Evolutionary conservation across 257 asterid species (phyloP).

Genomic region (Solanum lignicaule): DNA sequence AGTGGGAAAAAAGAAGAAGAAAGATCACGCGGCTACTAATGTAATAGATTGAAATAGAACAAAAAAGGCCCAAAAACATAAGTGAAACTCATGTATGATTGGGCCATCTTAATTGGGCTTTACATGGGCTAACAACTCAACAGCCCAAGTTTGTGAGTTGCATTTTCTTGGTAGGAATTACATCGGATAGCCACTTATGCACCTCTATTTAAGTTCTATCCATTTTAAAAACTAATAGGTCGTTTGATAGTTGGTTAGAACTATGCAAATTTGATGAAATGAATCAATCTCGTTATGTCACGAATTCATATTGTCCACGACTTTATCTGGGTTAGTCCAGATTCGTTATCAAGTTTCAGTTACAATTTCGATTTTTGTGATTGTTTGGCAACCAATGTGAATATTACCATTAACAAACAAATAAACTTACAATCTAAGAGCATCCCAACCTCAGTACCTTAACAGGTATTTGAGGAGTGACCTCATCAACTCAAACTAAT

Average conservation of each 20-base stretch:
- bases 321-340: too few relatives aligned
- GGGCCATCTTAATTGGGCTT: neutral
- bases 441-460: too few relatives aligned
- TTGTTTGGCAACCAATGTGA: too few relatives aligned
- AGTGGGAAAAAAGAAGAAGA: neutral
- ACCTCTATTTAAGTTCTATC: neutral
- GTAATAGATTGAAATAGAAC: neutral
- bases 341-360: too few relatives aligned
- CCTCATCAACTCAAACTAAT: too few relatives aligned
- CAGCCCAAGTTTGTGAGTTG: neutral
- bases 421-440: too few relatives aligned
- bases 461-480: too few relatives aligned
- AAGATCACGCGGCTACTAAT: neutral
- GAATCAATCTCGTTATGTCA: too few relatives aligned
- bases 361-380: too few relatives aligned
- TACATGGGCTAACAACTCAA: neutral
- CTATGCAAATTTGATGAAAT: neutral
- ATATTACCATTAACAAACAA: too few relatives aligned
- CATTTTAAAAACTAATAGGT: neutral
- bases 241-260: neutral
- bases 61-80: neutral
- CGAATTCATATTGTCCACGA: too few relatives aligned
- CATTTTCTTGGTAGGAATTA: neutral
- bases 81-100: neutral
- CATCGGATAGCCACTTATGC: neutral